Evolutionary conservation across 176 grass and related monocot species (phyloP).

Genomic region (Hordeum vulgare): DNA sequence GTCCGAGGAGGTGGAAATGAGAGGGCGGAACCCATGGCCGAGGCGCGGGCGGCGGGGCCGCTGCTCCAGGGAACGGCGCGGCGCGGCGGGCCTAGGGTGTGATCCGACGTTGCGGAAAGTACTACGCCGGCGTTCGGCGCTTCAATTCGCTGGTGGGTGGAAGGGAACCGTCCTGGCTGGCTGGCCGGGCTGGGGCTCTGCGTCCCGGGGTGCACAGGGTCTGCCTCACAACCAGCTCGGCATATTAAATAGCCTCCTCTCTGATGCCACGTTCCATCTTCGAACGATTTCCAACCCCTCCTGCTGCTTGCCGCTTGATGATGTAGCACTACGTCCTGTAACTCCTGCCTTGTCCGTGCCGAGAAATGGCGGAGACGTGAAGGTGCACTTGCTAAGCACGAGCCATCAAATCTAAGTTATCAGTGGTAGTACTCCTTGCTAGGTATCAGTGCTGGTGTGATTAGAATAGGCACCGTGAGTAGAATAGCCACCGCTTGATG

Average conservation of each 20-base stretch:
- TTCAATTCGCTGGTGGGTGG: conserved; percentile 21
- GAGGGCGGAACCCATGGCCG: background rate
- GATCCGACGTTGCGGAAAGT: background rate
- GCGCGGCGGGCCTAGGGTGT: too few relatives aligned
- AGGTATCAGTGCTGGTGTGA: too few relatives aligned
- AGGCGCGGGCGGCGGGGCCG: conserved; percentile 1
- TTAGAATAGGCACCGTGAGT: too few relatives aligned
- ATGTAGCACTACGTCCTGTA: background rate
- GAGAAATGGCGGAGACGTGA: background rate
- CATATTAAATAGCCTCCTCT: conserved; percentile 32
- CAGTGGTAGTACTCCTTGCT: too few relatives aligned
- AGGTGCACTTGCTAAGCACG: background rate
- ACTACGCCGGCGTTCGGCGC: background rate
- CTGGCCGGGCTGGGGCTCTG: background rate
- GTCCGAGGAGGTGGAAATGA: background rate
- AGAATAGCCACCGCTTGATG: too few relatives aligned
- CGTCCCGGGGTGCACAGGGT: background rate
- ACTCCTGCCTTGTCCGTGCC: background rate
- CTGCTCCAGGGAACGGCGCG: background rate
- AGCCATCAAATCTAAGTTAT: too few relatives aligned
- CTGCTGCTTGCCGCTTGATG: too few relatives aligned
- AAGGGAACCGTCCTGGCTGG: conserved; percentile 16
- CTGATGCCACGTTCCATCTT: background rate
- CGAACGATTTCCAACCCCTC: background rate
- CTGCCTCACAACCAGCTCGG: conserved; percentile 12